Evolutionary conservation across 1,284 basidiomycete species (phyloP).

Genomic region (Exobasidium cylindrosporum): DNA sequence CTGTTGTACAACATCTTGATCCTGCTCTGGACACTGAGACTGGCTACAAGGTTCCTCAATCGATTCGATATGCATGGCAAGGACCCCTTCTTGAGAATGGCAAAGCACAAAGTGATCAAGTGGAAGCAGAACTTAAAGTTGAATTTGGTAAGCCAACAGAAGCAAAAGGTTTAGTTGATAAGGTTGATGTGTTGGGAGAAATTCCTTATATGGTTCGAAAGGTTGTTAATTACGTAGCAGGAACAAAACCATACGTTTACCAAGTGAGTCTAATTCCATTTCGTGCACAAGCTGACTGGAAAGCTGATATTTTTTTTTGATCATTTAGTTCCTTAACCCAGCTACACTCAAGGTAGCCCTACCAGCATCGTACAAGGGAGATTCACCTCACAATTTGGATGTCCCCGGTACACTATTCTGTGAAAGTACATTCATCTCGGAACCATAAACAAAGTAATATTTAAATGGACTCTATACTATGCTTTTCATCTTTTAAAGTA

Average conservation of each 20-base stretch:
- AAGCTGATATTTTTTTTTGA: not conserved
- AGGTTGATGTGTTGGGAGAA: conserved; percentile 93
- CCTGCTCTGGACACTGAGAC: conserved; percentile 68
- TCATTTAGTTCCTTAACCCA: conserved; percentile 79
- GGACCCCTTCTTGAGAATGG: conserved; percentile 62
- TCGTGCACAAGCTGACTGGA: conserved; percentile 34
- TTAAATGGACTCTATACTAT: too few relatives aligned
- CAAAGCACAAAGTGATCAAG: conserved; percentile 17
- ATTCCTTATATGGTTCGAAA: conserved; percentile 88
- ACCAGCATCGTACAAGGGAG: conserved; percentile 54
- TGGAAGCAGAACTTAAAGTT: conserved; percentile 31
- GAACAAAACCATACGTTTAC: conserved; percentile 88
- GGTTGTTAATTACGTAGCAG: conserved; percentile 83
- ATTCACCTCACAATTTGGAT: conserved; percentile 17
- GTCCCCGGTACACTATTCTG: conserved; percentile 75
- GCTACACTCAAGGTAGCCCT: conserved; percentile 68
- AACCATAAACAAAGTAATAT: too few relatives aligned
- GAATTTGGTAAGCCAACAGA: conserved; percentile 42
- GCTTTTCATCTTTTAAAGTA: not conserved
- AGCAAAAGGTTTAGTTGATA: conserved; percentile 79
- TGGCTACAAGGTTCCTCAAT: conserved; percentile 73
- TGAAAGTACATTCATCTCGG: conserved; percentile 79
- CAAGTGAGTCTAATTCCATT: too few relatives aligned
- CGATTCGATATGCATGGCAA: conserved; percentile 75
- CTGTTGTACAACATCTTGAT: conserved; percentile 69